A percentile compares a stretch with the other conserved stretches of the same genome.
Conservation (phyloP, 768 basidiomycete species). For the Lentinus brumalis region DNA sequence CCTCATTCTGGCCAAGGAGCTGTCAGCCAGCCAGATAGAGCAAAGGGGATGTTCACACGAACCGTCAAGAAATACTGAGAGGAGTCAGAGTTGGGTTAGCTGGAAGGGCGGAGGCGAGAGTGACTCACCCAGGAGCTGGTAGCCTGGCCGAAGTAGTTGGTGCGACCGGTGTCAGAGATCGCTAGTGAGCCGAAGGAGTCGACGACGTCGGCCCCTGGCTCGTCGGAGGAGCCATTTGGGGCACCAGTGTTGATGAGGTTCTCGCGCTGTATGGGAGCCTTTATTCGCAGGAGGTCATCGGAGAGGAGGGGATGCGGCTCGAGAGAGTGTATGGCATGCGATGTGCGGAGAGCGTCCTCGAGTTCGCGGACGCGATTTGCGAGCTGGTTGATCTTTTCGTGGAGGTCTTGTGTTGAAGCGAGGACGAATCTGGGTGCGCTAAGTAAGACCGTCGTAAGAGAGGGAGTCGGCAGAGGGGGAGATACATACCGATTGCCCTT, state of each 20-base stretch:
- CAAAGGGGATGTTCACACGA: constrained; percentile 22
- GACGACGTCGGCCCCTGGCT: constrained; percentile 71
- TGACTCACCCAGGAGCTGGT: constrained; percentile 74
- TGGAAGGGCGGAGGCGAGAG: constrained; percentile 2
- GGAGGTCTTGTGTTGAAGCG: constrained; percentile 77
- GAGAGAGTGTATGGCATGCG: constrained; percentile 57
- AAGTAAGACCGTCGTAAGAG: constrained; percentile 12
- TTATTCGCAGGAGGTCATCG: constrained; percentile 74
- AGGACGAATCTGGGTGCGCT: constrained; percentile 62
- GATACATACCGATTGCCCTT: constrained; percentile 73
- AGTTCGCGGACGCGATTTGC: constrained; percentile 74
- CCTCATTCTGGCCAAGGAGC: constrained; percentile 53
- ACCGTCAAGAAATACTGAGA: constrained; percentile 76
- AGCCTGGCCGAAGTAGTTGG: constrained; percentile 75
- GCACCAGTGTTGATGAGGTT: constrained; percentile 41
- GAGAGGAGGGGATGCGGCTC: constrained; percentile 68
- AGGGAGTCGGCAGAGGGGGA: background rate
- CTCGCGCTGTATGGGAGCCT: constrained; percentile 76
- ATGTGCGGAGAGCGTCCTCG: constrained; percentile 66
- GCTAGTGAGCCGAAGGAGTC: constrained; percentile 83
- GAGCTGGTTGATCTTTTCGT: constrained; percentile 79
- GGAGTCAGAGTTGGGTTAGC: constrained; percentile 7
- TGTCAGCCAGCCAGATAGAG: constrained; percentile 5
- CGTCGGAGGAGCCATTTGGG: constrained; percentile 46
- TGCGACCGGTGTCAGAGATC: constrained; percentile 68